Conservation (phyloP, 768 basidiomycete species). For the Paxillus rubicundulus region DNA sequence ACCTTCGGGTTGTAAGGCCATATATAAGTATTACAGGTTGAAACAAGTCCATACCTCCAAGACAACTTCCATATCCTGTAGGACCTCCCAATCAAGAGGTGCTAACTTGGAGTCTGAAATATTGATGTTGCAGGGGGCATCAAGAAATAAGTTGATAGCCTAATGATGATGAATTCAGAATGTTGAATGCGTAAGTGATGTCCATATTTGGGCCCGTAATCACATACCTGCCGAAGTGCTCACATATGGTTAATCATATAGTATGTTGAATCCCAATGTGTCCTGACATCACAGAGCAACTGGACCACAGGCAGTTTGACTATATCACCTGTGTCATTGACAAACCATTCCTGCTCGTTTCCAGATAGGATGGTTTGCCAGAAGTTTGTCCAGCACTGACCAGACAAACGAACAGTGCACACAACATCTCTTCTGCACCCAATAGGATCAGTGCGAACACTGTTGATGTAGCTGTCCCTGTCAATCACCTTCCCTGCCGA, state of each 20-base stretch:
- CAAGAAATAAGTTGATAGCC: not conserved
- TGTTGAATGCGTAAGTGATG: not conserved
- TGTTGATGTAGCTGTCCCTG: not conserved
- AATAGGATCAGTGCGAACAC: not conserved
- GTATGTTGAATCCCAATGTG: conserved; percentile 38
- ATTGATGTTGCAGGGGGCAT: not conserved
- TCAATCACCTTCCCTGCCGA: not conserved
- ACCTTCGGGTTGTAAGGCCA: not conserved
- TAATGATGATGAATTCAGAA: not conserved
- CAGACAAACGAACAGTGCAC: not conserved
- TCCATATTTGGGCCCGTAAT: not conserved
- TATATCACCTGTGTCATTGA: not conserved
- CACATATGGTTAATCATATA: conserved; percentile 31
- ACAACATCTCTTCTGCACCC: not conserved
- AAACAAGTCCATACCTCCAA: conserved; percentile 1
- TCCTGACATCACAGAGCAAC: conserved; percentile 32
- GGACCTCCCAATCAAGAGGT: conserved; percentile 1
- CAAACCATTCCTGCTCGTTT: conserved; percentile 1
- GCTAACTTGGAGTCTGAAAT: not conserved
- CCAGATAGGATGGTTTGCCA: conserved; percentile 1
- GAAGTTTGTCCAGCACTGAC: not conserved
- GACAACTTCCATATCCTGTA: conserved; percentile 10
- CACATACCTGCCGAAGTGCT: conserved; percentile 1
- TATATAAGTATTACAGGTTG: not conserved
- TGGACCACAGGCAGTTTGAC: not conserved